Conservation (phyloP, 202 grass and related monocot species). For the Dendrocalamus latiflorus region DNA sequence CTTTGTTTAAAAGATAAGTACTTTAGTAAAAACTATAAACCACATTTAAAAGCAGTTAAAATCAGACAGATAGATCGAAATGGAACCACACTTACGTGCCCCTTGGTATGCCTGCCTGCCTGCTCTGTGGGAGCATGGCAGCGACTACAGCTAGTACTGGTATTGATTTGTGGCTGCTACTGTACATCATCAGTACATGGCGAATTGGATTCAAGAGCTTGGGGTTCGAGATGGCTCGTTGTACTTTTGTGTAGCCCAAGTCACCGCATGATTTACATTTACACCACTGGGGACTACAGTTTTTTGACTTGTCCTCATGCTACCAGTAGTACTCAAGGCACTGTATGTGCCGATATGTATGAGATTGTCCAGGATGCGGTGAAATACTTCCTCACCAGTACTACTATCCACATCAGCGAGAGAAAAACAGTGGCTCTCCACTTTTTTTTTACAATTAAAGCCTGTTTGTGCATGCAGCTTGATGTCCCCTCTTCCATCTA, state of each 20-base stretch:
- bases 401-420: too few relatives aligned
- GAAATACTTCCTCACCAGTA: too few relatives aligned
- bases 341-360: too few relatives aligned
- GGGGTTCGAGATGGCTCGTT: not conserved
- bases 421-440: not conserved
- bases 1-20: too few relatives aligned
- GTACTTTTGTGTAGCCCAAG: not conserved
- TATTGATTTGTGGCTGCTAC: not conserved
- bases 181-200: not conserved
- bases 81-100: too few relatives aligned
- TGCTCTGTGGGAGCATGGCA: not conserved
- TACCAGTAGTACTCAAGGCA: too few relatives aligned
- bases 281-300: not conserved
- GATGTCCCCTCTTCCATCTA: not conserved
- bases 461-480: not conserved
- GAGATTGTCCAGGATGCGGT: too few relatives aligned
- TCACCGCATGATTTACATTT: not conserved
- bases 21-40: accelerated
- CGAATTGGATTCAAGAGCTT: not conserved
- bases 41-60: too few relatives aligned
- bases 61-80: too few relatives aligned
- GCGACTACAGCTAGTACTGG: not conserved
- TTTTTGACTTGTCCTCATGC: not conserved
- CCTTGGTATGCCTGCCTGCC: not conserved
- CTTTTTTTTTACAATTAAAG: not conserved